These are phyloP conservation scores for Haematococcus lacustris DNA, from an alignment of 139 green algal species.

Conservation along the genomic window DNA sequence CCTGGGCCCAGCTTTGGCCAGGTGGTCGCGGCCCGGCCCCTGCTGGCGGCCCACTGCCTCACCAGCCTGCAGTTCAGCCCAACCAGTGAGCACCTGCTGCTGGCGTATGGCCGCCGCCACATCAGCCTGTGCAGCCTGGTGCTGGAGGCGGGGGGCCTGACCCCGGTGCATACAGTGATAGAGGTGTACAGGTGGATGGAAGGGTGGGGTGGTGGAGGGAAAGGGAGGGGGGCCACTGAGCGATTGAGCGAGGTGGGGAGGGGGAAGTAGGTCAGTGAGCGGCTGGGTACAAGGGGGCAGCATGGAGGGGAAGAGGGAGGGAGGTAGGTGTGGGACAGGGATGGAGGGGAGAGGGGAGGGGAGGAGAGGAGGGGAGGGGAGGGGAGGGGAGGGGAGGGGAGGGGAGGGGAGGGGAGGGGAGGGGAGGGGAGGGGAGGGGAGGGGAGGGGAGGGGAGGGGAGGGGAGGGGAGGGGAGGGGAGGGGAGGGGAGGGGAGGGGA, in stretches of 20 bases:
- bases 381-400: too few relatives aligned
- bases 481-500: too few relatives aligned
- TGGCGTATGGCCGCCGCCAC: constrained; percentile 88
- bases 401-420: too few relatives aligned
- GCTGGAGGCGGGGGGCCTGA: constrained; percentile 43
- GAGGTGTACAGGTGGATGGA: constrained; percentile 56
- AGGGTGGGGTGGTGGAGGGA: background rate
- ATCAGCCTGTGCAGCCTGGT: constrained; percentile 68
- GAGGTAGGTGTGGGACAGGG: background rate
- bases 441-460: too few relatives aligned
- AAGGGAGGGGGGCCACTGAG: background rate
- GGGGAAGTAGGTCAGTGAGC: background rate
- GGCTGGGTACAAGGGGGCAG: background rate
- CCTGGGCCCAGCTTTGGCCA: constrained; percentile 38
- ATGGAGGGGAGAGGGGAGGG: too few relatives aligned
- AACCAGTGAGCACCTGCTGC: constrained; percentile 68
- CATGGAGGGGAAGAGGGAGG: background rate
- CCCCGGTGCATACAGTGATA: constrained; percentile 82
- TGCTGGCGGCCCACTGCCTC: constrained; percentile 92
- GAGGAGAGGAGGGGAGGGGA: too few relatives aligned
- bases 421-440: too few relatives aligned
- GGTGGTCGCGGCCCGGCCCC: constrained; percentile 42
- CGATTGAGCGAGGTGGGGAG: background rate
- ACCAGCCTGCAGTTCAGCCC: constrained; percentile 91
- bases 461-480: too few relatives aligned